Evolutionary conservation across 352 stramenopile species (phyloP).

Genomic region (Globisporangium solare): DNA sequence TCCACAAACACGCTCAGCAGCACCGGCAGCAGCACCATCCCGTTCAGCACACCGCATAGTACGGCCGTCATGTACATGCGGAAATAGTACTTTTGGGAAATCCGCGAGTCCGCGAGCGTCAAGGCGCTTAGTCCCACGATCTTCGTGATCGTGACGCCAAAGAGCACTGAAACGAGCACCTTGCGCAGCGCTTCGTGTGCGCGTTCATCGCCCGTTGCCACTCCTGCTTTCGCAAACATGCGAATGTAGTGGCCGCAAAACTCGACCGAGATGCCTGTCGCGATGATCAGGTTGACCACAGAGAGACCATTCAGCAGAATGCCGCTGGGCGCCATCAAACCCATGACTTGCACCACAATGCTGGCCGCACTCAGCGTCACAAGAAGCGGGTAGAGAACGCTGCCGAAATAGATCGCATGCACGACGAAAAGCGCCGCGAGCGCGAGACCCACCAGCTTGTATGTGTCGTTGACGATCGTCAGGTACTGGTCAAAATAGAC

Average conservation of each 20-base stretch:
- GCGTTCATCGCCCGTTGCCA: slow-evolving; percentile 30
- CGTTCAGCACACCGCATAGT: slow-evolving; percentile 75
- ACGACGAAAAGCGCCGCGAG: slow-evolving; percentile 44
- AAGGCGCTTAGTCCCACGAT: slow-evolving; percentile 78
- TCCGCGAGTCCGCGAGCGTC: slow-evolving; percentile 71
- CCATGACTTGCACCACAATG: slow-evolving; percentile 57
- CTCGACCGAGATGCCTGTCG: slow-evolving; percentile 67
- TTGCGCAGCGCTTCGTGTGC: slow-evolving; percentile 42
- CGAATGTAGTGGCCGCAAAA: slow-evolving; percentile 73
- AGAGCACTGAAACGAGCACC: slow-evolving; percentile 72
- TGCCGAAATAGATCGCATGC: slow-evolving; percentile 44
- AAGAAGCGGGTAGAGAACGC: slow-evolving; percentile 40
- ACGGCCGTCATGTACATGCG: slow-evolving; percentile 87
- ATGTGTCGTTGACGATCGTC: slow-evolving; percentile 46
- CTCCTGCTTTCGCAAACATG: slow-evolving; percentile 48
- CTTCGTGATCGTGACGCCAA: slow-evolving; percentile 87
- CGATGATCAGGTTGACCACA: slow-evolving; percentile 77
- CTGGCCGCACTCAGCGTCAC: slow-evolving; percentile 36
- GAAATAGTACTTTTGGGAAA: slow-evolving; percentile 91
- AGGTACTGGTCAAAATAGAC: slow-evolving; percentile 71
- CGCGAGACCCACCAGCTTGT: slow-evolving; percentile 40
- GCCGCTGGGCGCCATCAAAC: slow-evolving; percentile 50
- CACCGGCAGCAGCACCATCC: slow-evolving; percentile 57
- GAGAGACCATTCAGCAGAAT: slow-evolving; percentile 80
- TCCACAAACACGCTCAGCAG: slow-evolving; percentile 51